Evolutionary conservation across 129 eudicot species (phyloP).

Genomic region (Artemisia annua): DNA sequence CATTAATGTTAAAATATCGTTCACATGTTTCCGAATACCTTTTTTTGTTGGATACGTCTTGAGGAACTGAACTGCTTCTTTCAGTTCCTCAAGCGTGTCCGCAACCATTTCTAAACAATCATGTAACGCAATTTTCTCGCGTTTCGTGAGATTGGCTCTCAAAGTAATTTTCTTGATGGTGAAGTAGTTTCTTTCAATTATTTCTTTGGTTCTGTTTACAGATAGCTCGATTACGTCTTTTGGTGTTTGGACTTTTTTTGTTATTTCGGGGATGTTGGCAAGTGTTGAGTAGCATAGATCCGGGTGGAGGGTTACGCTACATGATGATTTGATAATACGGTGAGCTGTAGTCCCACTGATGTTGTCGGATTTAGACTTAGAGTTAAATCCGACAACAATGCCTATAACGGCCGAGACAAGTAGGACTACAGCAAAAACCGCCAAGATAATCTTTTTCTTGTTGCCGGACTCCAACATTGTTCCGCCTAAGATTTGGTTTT

Average conservation of each 20-base stretch:
- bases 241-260: conserved; percentile 36
- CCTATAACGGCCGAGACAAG: conserved; percentile 27
- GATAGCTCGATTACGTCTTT: conserved; percentile 62
- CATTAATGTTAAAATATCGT: conserved; percentile 60
- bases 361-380: neutral
- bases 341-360: conserved; percentile 38
- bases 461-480: conserved; percentile 33
- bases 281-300: conserved; percentile 74
- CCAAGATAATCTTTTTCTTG: conserved; percentile 38
- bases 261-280: conserved; percentile 30
- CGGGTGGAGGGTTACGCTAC: conserved; percentile 69
- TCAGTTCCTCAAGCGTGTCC: conserved; percentile 69
- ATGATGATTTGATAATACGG: conserved; percentile 51
- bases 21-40: conserved; percentile 43
- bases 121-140: conserved; percentile 63
- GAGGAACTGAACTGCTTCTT: conserved; percentile 33
- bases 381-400: conserved; percentile 45
- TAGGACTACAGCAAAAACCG: conserved; percentile 34
- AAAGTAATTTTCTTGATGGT: conserved; percentile 44
- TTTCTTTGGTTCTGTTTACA: conserved; percentile 44
- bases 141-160: conserved; percentile 40
- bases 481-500: conserved; percentile 42
- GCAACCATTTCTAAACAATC: conserved; percentile 72
- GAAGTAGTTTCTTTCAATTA: conserved; percentile 46
- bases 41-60: conserved; percentile 46